A percentile compares a stretch with the other conserved stretches of the same genome.
Conservation (phyloP, 352 stramenopile genomes). For the Phytophthora multivora region DNA sequence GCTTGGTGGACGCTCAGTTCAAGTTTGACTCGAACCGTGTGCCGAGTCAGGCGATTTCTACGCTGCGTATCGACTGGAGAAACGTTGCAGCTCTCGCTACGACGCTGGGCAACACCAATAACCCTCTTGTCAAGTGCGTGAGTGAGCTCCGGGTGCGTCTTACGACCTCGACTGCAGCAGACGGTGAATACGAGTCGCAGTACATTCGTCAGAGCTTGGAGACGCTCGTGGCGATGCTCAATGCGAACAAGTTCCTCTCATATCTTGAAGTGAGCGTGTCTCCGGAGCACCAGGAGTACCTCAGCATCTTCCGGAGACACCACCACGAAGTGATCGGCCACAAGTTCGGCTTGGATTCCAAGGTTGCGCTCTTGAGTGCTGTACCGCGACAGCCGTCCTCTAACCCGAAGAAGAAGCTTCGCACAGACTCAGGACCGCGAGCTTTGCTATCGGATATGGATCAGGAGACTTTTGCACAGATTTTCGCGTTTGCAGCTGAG, state of each 20-base stretch:
- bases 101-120: constrained; percentile 8
- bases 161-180: neutral
- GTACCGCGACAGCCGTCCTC: neutral
- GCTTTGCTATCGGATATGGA: neutral
- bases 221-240: constrained; percentile 14
- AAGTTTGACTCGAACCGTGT: neutral
- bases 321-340: constrained; percentile 18
- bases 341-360: constrained; percentile 11
- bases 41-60: constrained; percentile 2
- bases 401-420: constrained; percentile 7
- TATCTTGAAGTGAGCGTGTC: constrained; percentile 18
- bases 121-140: constrained; percentile 16
- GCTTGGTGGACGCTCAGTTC: constrained; percentile 10
- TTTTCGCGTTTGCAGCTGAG: constrained; percentile 13
- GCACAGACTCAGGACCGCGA: constrained; percentile 1
- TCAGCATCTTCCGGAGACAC: constrained; percentile 7
- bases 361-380: constrained; percentile 20
- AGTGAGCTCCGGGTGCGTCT: constrained; percentile 10
- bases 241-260: constrained; percentile 12
- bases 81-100: constrained; percentile 10
- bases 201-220: constrained; percentile 2
- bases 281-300: constrained; percentile 4
- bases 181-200: neutral
- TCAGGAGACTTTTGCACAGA: neutral
- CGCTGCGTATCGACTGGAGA: constrained; percentile 8